Evolutionary conservation across 768 basidiomycete species (phyloP), one percentile per base, ranked within the genome.

Genomic region (Pulveroboletus frians): DNA sequence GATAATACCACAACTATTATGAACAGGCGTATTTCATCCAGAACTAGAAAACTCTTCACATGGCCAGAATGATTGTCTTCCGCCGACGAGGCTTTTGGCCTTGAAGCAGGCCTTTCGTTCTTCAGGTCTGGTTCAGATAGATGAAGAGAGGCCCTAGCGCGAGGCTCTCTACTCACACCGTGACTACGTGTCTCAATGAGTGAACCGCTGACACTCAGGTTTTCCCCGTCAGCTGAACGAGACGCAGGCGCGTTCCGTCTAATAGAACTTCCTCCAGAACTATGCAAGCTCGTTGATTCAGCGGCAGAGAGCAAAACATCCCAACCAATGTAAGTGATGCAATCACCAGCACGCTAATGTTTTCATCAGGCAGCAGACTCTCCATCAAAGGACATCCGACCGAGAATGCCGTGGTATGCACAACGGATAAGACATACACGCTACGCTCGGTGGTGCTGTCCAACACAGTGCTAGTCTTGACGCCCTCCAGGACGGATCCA

Each of bases 401-500:
- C 26, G 93, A 97, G 57, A 87, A 94, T 58, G 95, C 94, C 0
- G 92, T 96, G 0, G 70, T 95, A 9, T 97, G 95, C 65, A 95
- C 93, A 0, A 57, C 73, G 0, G 76, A 84, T 49, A 82, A 79
- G 63, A 98, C 95, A 0, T 99, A 86, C 63, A 62, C 78, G 2
- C 70, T 98, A 23, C 84, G 94, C 47, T 87, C 92, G 0, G 84
- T 98, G n/a, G 76, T 77, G 9, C 72, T 96, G 40, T 96, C 93
- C 15, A 98, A 98, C 66, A 85, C 92, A 0, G 70, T 94, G 30
- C 73, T 93, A 11, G 78, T 97, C 38, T 74, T 88, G 51, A 82
- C 83, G 3, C 71, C 81, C 15, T 69, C 74, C 2, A 62, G 69
- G 34, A 55, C 58, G 3, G 54, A 62, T 38, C 55, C 64, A 2